phyloP scores from a whole-genome alignment of 805 yeast genomes.

The Debaryomyces maramus region DNA sequence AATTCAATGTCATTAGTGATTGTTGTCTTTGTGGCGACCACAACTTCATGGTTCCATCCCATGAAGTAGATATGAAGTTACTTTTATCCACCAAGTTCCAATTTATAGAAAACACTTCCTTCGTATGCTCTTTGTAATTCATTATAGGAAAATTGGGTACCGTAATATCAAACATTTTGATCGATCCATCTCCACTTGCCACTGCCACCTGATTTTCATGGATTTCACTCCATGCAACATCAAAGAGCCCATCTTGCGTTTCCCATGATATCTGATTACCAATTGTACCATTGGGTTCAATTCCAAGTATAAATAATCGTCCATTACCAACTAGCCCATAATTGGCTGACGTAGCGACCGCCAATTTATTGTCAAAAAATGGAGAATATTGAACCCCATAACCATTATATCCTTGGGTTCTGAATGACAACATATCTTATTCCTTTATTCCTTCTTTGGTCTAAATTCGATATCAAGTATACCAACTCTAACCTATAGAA shows the following conservation, averaged over 20 bases:
- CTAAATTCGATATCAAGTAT: no score
- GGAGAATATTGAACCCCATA: constrained; percentile 89
- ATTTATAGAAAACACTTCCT: constrained; percentile 70
- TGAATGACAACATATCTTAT: constrained; percentile 65
- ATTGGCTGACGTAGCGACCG: constrained; percentile 89
- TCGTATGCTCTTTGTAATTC: constrained; percentile 73
- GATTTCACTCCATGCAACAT: constrained; percentile 83
- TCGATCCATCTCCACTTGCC: constrained; percentile 88
- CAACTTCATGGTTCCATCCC: constrained; percentile 88
- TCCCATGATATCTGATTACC: constrained; percentile 60
- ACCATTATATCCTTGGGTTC: constrained; percentile 82
- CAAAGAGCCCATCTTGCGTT: constrained; percentile 92
- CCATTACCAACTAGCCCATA: constrained; percentile 96
- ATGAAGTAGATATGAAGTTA: constrained; percentile 73
- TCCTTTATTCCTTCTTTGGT: no score
- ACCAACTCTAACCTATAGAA: no score
- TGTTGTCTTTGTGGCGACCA: constrained; percentile 67
- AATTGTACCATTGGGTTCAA: constrained; percentile 65
- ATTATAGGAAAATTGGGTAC: constrained; percentile 68
- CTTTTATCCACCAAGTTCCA: constrained; percentile 74
- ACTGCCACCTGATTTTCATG: constrained; percentile 84
- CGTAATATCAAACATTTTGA: constrained; percentile 76
- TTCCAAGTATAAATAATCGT: constrained; percentile 65
- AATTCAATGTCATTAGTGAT: constrained; percentile 57
- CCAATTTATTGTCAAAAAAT: constrained; percentile 82